Percentiles rank a stretch among this genome's conserved stretches.
phyloP scores from a whole-genome alignment of 495 filamentous ascomycete genomes.

The Trichoderma virens region DNA sequence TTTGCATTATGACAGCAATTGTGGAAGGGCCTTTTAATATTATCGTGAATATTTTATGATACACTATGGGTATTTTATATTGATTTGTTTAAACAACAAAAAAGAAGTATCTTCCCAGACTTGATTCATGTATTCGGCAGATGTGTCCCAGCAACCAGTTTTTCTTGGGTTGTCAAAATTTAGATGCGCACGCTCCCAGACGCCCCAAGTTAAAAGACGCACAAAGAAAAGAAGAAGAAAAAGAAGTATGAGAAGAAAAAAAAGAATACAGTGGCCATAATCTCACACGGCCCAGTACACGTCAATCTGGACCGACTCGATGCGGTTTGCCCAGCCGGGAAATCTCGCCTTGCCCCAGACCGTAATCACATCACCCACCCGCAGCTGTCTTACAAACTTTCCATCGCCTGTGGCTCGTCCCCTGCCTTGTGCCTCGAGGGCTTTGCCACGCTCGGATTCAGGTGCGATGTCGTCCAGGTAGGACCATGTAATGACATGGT shows the following conservation, averaged over 20 bases:
- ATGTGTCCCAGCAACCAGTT: too few species aligned
- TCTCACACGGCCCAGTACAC: conserved; percentile 60
- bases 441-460: conserved; percentile 35
- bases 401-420: conserved; percentile 50
- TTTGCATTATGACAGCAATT: too few species aligned
- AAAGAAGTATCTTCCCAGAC: too few species aligned
- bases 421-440: conserved; percentile 35
- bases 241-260: not conserved
- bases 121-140: too few species aligned
- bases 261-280: too few species aligned
- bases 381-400: conserved; percentile 46
- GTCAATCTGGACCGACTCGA: conserved; percentile 48
- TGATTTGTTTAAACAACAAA: too few species aligned
- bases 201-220: too few species aligned
- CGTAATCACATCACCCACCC: conserved; percentile 56
- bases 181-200: too few species aligned
- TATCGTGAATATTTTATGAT: too few species aligned
- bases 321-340: conserved; percentile 51
- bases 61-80: too few species aligned
- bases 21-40: too few species aligned
- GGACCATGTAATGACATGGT: conserved; percentile 51
- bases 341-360: conserved; percentile 60
- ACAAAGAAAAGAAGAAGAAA: not conserved
- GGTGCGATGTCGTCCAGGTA: conserved; percentile 39
- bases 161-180: too few species aligned